phyloP scores from a whole-genome alignment of 139 green algal genomes.

The Ulvella scutata region DNA sequence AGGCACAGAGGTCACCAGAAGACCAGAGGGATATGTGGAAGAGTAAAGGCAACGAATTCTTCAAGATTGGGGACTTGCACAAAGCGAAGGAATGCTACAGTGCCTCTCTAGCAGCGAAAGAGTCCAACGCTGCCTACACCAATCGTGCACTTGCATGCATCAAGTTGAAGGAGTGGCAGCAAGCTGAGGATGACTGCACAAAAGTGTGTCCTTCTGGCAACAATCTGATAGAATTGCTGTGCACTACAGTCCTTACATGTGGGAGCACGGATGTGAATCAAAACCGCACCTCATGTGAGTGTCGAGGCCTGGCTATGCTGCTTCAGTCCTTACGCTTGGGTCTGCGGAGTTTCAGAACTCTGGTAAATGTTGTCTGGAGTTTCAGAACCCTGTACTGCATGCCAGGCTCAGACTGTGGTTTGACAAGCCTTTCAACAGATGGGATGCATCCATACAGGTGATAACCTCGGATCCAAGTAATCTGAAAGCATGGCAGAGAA shows the following conservation, averaged over 20 bases:
- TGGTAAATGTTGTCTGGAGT: no score
- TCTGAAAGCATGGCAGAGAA: background rate
- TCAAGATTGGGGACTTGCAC: constrained; percentile 11
- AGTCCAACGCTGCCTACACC: constrained; percentile 15
- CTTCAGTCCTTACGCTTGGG: no score
- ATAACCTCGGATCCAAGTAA: background rate
- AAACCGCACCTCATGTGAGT: no score
- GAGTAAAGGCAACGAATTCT: constrained; percentile 25
- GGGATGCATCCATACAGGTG: background rate
- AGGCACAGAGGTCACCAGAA: background rate
- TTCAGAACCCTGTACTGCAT: no score
- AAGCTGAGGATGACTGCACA: constrained; percentile 26
- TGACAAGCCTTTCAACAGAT: no score
- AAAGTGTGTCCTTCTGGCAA: background rate
- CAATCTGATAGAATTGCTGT: background rate
- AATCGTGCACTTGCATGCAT: constrained; percentile 36
- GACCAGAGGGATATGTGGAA: constrained; percentile 18
- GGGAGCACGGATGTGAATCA: no score
- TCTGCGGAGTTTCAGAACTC: no score
- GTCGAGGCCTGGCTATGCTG: no score
- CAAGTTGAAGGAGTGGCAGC: constrained; percentile 17
- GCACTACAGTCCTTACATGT: no score
- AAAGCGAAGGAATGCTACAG: constrained; percentile 21
- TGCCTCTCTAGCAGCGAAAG: constrained; percentile 12
- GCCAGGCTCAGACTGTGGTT: no score